Evolutionary conservation across 768 basidiomycete species (phyloP).

Genomic region (Rhodotorula toruloides): DNA sequence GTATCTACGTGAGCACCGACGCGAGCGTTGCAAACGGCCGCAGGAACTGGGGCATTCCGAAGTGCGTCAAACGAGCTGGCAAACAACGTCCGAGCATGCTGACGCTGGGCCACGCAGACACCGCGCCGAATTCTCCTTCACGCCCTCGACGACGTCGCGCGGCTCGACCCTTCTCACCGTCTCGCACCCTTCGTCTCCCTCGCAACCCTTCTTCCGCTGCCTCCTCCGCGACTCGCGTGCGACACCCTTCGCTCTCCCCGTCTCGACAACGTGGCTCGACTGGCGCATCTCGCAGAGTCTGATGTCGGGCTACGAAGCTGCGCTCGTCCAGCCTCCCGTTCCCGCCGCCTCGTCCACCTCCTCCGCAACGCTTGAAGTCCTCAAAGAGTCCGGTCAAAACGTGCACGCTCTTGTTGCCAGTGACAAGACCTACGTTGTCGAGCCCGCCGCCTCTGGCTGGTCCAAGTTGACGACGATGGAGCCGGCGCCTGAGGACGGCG

Average conservation of each 20-base stretch:
- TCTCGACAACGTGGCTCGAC: constrained; percentile 21
- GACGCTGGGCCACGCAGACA: constrained; percentile 2
- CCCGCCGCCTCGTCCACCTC: neutral
- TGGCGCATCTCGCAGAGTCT: neutral
- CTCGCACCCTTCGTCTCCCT: constrained; percentile 8
- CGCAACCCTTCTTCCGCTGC: constrained; percentile 22
- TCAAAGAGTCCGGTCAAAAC: too few relatives aligned
- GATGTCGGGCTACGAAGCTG: constrained; percentile 4
- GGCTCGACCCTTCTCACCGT: constrained; percentile 6
- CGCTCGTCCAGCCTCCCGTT: constrained; percentile 18
- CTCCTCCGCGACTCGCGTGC: constrained; percentile 12
- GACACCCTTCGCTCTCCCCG: constrained; percentile 21
- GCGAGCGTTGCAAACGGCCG: constrained; percentile 7
- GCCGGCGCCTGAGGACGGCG: neutral
- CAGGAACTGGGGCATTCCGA: constrained; percentile 21
- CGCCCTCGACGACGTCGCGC: neutral
- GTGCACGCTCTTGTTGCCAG: constrained; percentile 1
- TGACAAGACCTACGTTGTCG: constrained; percentile 9
- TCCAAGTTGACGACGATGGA: neutral
- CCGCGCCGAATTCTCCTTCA: constrained; percentile 17
- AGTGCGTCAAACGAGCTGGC: neutral
- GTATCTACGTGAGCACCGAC: constrained; percentile 29
- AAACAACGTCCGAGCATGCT: neutral
- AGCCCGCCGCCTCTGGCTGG: neutral
- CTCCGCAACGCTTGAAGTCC: neutral